Base-by-base conservation (phyloP, 1,284 basidiomycete genomes). In the Moesziomyces sp. region DNA sequence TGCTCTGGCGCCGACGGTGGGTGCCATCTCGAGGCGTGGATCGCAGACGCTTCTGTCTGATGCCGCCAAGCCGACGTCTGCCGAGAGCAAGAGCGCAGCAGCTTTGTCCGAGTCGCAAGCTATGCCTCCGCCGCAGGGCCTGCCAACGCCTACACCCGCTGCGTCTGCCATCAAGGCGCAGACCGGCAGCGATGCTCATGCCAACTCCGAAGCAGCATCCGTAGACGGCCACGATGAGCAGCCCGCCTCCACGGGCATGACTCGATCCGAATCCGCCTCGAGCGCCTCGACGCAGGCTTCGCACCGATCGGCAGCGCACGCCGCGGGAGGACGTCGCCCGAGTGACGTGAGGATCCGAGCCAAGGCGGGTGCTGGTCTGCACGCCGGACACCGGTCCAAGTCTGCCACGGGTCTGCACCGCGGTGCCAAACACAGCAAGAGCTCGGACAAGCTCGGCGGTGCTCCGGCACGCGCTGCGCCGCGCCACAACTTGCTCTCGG, bases 341-440 rank as follows among this genome's bases (percentile, higher is more conserved):
- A 67, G 53, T 53, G 60, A 71, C 23, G 73, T 63, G 23, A 63
- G 62, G 24, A 50, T 57, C 53, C 52, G 38, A 19, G 23, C 70
- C 1, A 56, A 50, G 30, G 38, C 48, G 3, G 33, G 56, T 2
- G 46, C 58, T 19, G 60, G 49, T 9, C 59, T 69, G 21, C 53
- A 58, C 30, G 60, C 55, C 30, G 66, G 59, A 9, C 70, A 76
- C 52, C 65, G 74, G n/a, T 51, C 59, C 52, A 69, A 71, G 55
- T 77, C 74, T 9, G 54, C 69, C 9, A 63, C 63, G 4, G 67
- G 60, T 40, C 56, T 77, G 45, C 66, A 68, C 30, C 58, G 73
- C 21, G 54, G 24, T 28, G 55, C 62, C 58, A 68, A 68, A 38
- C 63, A 75, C 57, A 67, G 57, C 71, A 77, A 77, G 67, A 76